Evolutionary conservation across 805 yeast genomes (phyloP).

Genomic region (Candida insectalens): DNA sequence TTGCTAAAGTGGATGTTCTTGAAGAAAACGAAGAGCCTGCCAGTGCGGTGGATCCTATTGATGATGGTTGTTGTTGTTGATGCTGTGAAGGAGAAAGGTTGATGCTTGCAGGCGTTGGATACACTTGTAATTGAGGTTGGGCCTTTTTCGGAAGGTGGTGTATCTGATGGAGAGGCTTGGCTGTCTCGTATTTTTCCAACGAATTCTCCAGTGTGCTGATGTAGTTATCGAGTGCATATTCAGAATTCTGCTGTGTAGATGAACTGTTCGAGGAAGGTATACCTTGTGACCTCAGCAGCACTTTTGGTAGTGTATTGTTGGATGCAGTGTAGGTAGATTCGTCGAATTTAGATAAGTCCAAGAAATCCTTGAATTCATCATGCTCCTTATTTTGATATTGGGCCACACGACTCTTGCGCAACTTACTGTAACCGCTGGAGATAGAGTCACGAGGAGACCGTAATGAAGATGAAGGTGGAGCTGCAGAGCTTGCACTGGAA

Average conservation of each 20-base stretch:
- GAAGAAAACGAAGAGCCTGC: constrained; percentile 5
- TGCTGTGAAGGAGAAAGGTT: constrained; percentile 1
- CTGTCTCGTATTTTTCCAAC: constrained; percentile 16
- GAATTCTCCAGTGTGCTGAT: constrained; percentile 25
- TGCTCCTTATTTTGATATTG: no score
- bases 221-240: constrained; percentile 17
- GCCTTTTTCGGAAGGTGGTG: background rate
- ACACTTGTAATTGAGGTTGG: constrained; percentile 1
- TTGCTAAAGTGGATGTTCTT: constrained; percentile 2
- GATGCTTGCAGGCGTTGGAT: background rate
- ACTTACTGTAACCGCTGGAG: background rate
- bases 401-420: constrained; percentile 5
- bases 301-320: background rate
- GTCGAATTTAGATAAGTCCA: constrained; percentile 20
- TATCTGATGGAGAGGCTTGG: constrained; percentile 3
- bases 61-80: no score
- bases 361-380: constrained; percentile 17
- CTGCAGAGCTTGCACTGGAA: constrained; percentile 5
- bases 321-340: constrained; percentile 5
- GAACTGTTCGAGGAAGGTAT: background rate
- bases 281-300: no score
- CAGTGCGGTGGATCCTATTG: constrained; percentile 3
- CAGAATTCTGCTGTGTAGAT: constrained; percentile 4
- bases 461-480: constrained; percentile 4
- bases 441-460: background rate